Base-by-base conservation (phyloP, 2,329 filamentous ascomycete species). In the Sarocladiaceae sp. region DNA sequence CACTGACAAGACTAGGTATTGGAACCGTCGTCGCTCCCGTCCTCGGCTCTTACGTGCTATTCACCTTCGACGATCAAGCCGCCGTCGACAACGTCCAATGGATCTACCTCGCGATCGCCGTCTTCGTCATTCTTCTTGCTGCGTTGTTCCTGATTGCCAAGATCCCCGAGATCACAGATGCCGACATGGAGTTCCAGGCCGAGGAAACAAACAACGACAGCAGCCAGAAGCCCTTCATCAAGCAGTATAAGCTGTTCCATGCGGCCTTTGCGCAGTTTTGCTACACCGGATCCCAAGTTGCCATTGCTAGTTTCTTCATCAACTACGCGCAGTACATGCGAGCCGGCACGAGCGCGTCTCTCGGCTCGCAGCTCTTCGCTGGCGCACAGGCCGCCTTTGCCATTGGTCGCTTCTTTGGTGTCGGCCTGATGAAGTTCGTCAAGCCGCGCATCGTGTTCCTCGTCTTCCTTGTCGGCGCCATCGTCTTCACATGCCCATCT, bases 231-330 rank as follows among this genome's bases (percentile, higher is more conserved):
- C 80, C 83, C 0, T 75, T 88, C 51, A 65, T 69, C 54, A 84
- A 85, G 62, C 83, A 88, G 53, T 88, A 84, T 61, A 78, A 79
- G 19, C 70, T 90, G 3, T 88, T 89, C 70, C 83, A 88, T 54
- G 86, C 83, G 11, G 77, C 83, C 0, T 76, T 82, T 52, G 82
- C 84, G 0, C 85, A 91, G 52, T 90, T 90, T 63, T 86, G 81
- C 59, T 93, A 91, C 59, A 83, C 70, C 0, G 86, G 86, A 39
- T 79, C 84, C 0, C 86, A 90, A 58, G 69, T 83, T 26, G 78
- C 74, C 45, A 77, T 83, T 45, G 80, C 80, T 1, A 65, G 63
- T 37, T 85, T 85, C 61, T 87, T 87, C 62, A 85, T 87, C 68
- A 87, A 87, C 65, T 85, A 85, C 56, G 73, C 74, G n/a, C 72